Evolutionary conservation across 306 rosid species (phyloP), one percentile per base, ranked within the genome.

Genomic region (Prunus davidiana): DNA sequence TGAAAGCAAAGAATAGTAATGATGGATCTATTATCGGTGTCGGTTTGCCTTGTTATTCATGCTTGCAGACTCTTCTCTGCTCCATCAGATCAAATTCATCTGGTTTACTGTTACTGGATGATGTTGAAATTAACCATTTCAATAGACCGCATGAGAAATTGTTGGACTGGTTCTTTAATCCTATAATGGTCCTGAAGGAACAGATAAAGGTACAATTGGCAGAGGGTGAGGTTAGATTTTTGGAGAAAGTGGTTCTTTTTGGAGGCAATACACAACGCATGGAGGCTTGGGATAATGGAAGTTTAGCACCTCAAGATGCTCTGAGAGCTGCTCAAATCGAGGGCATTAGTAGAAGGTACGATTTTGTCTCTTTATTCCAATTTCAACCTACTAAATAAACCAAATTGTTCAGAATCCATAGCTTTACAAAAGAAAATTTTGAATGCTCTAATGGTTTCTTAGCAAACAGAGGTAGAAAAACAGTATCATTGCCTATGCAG

Each of bases 131-230:
- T 55, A 90, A 83, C 12, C 32, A 89, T 72, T 60, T 87, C 5
- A 93, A 93, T 73, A 84, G 97, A 76, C 97, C 96, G 18, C 87
- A 89, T 69, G 96, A 93, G 66, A 93, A 79, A 82, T 75, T 93
- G 81, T 69, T 89, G 88, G 97, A 93, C 76, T 90, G 97, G 97
- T 93, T 93, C 80, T 93, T 89, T 73, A 90, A 86, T 78, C 97
- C 97, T 65, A 76, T 90, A 52, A 84, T 93, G 91, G 90, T 93
- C 69, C 78, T 93, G 3, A 93, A 93, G 86, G 97, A 93, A 65
- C 97, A 93, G 79, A 88, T 93, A 64, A 89, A 82, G 78, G 96
- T 87, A 67, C 56, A 78, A 11, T 78, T 90, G 84, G 89, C 49
- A 60, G 97, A 90, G 45, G 75, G 78, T 9, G 96, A 93, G 82